Conservation (phyloP, 495 filamentous ascomycete genomes). For the Penicillium pulvis region DNA sequence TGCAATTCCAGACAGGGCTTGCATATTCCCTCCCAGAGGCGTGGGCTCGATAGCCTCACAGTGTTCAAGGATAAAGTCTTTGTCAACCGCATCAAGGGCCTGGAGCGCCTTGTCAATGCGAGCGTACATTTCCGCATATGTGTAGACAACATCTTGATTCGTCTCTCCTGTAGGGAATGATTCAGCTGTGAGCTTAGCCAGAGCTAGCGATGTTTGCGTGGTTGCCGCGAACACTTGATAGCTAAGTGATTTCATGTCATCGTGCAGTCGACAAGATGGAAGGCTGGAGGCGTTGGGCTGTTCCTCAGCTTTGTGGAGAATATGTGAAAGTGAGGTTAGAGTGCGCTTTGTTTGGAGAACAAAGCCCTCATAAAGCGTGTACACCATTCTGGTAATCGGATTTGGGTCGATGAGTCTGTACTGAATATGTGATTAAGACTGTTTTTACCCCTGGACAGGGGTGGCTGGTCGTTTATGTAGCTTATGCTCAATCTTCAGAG, state of each 20-base stretch:
- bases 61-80: slow-evolving; percentile 11
- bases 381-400: slow-evolving; percentile 3
- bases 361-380: slow-evolving; percentile 19
- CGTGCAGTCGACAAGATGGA: slow-evolving; percentile 9
- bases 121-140: slow-evolving; percentile 14
- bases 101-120: slow-evolving; percentile 12
- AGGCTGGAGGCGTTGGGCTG: slow-evolving; percentile 11
- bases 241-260: slow-evolving; percentile 14
- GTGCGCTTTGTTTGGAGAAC: slow-evolving; percentile 17
- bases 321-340: slow-evolving; percentile 9
- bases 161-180: slow-evolving; percentile 7
- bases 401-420: no score
- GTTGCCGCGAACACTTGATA: slow-evolving; percentile 16
- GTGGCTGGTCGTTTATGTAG: no score
- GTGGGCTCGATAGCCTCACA: slow-evolving; percentile 3
- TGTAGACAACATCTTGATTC: slow-evolving; percentile 9
- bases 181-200: slow-evolving; percentile 10
- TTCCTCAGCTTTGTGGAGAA: slow-evolving; percentile 13
- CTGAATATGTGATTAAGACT: no score
- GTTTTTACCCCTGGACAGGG: no score
- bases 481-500: no score
- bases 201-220: slow-evolving; percentile 7
- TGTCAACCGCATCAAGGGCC: slow-evolving; percentile 7
- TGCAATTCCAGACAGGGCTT: slow-evolving; percentile 6
- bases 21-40: slow-evolving; percentile 4